phyloP scores from a whole-genome alignment of 148 eudicot species.

The Diospyros lotus region DNA sequence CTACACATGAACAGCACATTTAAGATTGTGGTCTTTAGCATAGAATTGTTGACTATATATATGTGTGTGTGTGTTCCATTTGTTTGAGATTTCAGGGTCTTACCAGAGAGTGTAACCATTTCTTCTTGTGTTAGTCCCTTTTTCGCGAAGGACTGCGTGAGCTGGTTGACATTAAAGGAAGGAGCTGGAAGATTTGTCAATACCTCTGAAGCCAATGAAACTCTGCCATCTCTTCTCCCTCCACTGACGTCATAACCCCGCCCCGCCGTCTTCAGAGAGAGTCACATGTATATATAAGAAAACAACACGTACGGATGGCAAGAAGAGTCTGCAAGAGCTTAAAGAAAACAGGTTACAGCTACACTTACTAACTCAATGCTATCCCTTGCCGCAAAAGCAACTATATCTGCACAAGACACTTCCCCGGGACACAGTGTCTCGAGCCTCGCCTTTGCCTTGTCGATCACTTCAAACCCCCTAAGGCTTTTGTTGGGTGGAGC shows the following conservation, averaged over 20 bases:
- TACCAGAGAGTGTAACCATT: conserved; percentile 85
- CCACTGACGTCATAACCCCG: conserved; percentile 70
- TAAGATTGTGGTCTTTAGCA: not conserved
- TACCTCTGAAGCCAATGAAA: conserved; percentile 47
- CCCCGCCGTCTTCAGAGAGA: conserved; percentile 52
- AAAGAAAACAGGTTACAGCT: not conserved
- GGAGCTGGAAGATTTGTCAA: conserved; percentile 50
- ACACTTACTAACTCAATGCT: conserved; percentile 52
- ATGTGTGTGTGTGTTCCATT: conserved; percentile 13
- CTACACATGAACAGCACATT: conserved; percentile 25
- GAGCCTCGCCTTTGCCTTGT: conserved; percentile 62
- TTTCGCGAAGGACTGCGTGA: conserved; percentile 53
- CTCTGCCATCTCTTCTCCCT: conserved; percentile 75
- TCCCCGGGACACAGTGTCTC: conserved; percentile 54
- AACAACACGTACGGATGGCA: too few relatives aligned
- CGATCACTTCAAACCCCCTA: conserved; percentile 80
- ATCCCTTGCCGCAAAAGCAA: conserved; percentile 89
- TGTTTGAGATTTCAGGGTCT: not conserved
- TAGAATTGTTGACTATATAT: too few relatives aligned
- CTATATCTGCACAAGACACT: conserved; percentile 87
- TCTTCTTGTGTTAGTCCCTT: conserved; percentile 84
- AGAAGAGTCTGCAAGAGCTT: not conserved
- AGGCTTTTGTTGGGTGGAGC: conserved; percentile 64
- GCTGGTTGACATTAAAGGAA: conserved; percentile 34
- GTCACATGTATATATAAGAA: too few relatives aligned